Evolutionary conservation across 1,284 basidiomycete species (phyloP).

Genomic region (Neolentinus lepideus): DNA sequence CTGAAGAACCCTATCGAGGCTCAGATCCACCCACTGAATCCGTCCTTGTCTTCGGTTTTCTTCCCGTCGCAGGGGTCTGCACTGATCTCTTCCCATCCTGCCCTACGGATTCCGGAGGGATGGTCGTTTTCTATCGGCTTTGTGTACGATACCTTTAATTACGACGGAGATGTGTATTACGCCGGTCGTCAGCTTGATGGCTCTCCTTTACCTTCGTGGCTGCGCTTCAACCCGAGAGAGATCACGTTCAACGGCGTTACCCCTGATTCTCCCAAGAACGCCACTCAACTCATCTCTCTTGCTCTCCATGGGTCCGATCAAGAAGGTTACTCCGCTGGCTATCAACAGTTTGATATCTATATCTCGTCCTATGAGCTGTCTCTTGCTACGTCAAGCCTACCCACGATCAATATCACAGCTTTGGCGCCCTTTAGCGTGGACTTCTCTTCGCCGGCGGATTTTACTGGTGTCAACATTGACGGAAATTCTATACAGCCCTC

Average conservation of each 20-base stretch:
- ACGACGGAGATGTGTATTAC: constrained; percentile 52
- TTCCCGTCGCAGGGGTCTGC: constrained; percentile 48
- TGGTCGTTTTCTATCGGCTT: constrained; percentile 95
- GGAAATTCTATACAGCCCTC: constrained; percentile 42
- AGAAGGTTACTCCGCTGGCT: constrained; percentile 50
- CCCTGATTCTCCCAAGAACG: constrained; percentile 34
- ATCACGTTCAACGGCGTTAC: constrained; percentile 79
- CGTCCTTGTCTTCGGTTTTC: constrained; percentile 65
- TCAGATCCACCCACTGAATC: constrained; percentile 55
- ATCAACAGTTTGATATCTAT: constrained; percentile 47
- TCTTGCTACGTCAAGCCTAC: constrained; percentile 33
- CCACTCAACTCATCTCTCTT: constrained; percentile 40
- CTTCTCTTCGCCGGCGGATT: constrained; percentile 53
- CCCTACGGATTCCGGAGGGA: constrained; percentile 67
- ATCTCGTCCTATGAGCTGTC: constrained; percentile 63
- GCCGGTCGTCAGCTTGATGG: constrained; percentile 61
- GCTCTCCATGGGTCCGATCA: constrained; percentile 59
- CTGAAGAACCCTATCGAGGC: constrained; percentile 46
- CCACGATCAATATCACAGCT: constrained; percentile 62
- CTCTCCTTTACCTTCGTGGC: constrained; percentile 68
- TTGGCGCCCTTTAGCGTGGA: constrained; percentile 47
- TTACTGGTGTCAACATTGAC: constrained; percentile 55
- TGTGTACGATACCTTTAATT: constrained; percentile 56
- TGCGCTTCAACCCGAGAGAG: constrained; percentile 58
- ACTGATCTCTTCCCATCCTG: constrained; percentile 44